phyloP scores from a whole-genome alignment of 306 rosid species.

The Phaseolus lunatus region DNA sequence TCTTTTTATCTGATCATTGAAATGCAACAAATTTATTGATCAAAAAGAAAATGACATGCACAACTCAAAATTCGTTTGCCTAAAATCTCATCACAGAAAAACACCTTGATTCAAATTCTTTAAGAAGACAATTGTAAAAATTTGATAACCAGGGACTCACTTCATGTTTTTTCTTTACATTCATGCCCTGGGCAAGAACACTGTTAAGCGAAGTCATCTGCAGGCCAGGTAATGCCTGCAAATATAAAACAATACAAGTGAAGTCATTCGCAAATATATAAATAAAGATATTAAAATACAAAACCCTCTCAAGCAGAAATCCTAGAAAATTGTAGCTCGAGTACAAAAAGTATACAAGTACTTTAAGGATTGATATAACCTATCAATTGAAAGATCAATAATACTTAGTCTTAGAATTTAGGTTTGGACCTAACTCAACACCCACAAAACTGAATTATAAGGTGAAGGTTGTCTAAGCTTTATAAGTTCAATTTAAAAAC shows the following conservation, averaged over 20 bases:
- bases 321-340: constrained; percentile 27
- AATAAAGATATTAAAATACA: constrained; percentile 12
- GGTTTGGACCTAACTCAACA: not conserved
- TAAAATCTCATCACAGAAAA: constrained; percentile 38
- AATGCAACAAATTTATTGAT: constrained; percentile 41
- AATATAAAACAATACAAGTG: constrained; percentile 36
- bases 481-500: not conserved
- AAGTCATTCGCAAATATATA: too few species aligned
- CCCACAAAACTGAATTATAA: not conserved
- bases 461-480: not conserved
- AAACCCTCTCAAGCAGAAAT: constrained; percentile 41
- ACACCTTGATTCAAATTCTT: constrained; percentile 16
- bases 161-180: constrained; percentile 84
- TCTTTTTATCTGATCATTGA: constrained; percentile 6
- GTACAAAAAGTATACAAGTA: constrained; percentile 30
- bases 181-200: constrained; percentile 92
- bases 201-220: constrained; percentile 61
- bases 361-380: constrained; percentile 26
- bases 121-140: constrained; percentile 20
- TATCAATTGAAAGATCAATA: constrained; percentile 34
- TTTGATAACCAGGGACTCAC: constrained; percentile 54
- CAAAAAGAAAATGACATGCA: constrained; percentile 12
- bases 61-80: constrained; percentile 11
- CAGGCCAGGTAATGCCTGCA: constrained; percentile 75
- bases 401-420: not conserved